Evolutionary conservation across 192 early-diverging fungal genomes (phyloP), one percentile per base, ranked within the genome.

Genomic region (Rhizophlyctis rosea): DNA sequence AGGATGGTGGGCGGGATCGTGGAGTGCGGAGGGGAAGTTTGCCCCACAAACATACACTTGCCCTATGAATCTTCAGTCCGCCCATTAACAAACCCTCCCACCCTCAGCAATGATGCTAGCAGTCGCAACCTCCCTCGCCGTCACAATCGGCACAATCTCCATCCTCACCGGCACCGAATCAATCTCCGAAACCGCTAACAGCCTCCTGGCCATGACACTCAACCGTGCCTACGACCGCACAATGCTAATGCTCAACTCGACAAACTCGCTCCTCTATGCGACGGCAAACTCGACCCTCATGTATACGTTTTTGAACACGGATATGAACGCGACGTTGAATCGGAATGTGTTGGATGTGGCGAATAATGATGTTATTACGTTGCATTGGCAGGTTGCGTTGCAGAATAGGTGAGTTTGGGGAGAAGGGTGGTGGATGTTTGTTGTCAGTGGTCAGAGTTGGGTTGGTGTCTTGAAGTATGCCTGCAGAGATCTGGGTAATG

Each of bases 141-240:
- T 54, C 13, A 54, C 52, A 28, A 54, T 54, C 29, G 52, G 52
- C 29, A 28, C 29, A 28, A 54, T 54, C 29, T 54, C 52, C n/a
- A 54, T 54, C 14, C 23, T 21, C 14, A 54, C 21, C 23, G 52
- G 52, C 14, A 54, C 21, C 1, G 23, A 54, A 25, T 54, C 52
- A 16, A 54, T 54, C 29, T 21, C 52, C 0, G 27, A 14, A 16
- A 25, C 52, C 18, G 21, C 52, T 13, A 21, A 54, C 21, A 27
- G 29, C 52, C 52, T 54, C 16, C 52, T 21, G 16, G 24, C 52
- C 18, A 54, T 54, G 52, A 54, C 52, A 16, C 18, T 54, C n/a
- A 54, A 54, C 24, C 52, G 52, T 14, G 52, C 52, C 16, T 14
- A 21, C 13, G 52, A 54, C 52, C 52, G 52, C 21, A 28, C 29